Percentiles rank a stretch among this genome's conserved stretches.
Evolutionary conservation across 169 alveolate genomes (phyloP).

Genomic region (Plasmodium cynomolgi): DNA sequence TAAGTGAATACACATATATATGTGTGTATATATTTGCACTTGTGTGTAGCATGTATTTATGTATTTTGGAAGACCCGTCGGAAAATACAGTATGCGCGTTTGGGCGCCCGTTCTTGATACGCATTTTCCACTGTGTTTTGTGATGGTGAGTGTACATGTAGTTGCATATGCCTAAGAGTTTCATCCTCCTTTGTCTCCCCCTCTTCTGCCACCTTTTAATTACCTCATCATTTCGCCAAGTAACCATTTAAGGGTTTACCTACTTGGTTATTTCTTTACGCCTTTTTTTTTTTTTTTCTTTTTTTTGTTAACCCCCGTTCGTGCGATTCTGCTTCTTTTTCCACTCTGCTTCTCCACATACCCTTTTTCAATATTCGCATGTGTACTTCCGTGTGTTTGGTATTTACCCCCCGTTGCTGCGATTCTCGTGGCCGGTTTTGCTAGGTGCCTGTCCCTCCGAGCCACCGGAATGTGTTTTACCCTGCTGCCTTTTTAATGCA

Average conservation of each 20-base stretch:
- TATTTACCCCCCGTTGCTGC: background rate
- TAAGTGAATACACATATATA: background rate
- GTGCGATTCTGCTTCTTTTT: background rate
- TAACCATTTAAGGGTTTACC: background rate
- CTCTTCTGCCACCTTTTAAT: background rate
- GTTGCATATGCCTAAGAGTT: conserved; percentile 4
- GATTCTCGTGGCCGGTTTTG: background rate
- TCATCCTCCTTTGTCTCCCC: background rate
- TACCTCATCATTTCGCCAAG: background rate
- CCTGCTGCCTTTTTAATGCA: background rate
- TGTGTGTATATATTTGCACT: background rate
- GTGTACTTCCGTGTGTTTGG: background rate
- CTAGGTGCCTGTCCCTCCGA: background rate
- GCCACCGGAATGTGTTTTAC: background rate
- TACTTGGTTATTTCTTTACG: background rate
- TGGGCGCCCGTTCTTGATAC: background rate
- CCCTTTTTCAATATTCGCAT: background rate
- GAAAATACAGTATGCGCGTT: background rate
- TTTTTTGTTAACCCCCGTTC: background rate
- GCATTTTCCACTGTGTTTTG: background rate
- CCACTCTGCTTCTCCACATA: background rate
- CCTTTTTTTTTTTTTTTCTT: background rate
- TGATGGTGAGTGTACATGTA: background rate
- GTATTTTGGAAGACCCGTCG: background rate
- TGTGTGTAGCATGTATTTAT: background rate